phyloP scores from a whole-genome alignment of 306 rosid genomes.

The Cajanus cajan region DNA sequence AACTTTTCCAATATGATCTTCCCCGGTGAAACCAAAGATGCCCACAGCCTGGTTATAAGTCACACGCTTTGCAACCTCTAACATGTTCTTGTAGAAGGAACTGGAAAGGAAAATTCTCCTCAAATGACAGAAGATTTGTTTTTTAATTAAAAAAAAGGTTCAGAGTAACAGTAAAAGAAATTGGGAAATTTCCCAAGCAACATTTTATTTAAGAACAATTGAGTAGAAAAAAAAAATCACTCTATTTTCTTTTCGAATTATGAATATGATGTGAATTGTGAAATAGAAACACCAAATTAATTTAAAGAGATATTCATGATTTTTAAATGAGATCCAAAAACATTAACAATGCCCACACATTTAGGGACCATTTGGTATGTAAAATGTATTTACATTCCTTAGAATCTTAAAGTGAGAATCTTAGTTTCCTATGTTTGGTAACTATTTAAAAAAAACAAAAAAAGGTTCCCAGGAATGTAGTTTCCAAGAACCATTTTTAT shows the following conservation, averaged over 20 bases:
- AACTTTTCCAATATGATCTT: conserved; percentile 95
- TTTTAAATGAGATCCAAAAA: too few relatives aligned
- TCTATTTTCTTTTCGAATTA: not conserved
- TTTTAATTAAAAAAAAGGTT: not conserved
- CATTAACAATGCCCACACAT: too few relatives aligned
- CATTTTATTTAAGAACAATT: not conserved
- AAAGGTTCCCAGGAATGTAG: too few relatives aligned
- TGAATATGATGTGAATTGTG: too few relatives aligned
- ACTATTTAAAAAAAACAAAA: too few relatives aligned
- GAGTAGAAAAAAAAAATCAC: not conserved
- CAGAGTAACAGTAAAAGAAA: not conserved
- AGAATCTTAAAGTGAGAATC: too few relatives aligned
- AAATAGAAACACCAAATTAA: not conserved
- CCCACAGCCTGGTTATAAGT: conserved; percentile 93
- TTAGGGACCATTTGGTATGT: too few relatives aligned
- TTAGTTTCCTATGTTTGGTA: too few relatives aligned
- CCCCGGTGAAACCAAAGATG: conserved; percentile 85
- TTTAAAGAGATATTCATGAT: not conserved
- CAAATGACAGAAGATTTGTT: not conserved
- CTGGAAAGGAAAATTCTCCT: conserved; percentile 47
- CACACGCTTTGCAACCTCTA: conserved; percentile 72
- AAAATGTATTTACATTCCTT: too few relatives aligned
- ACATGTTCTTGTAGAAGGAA: conserved; percentile 84
- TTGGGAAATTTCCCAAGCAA: not conserved
- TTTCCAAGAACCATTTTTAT: too few relatives aligned